These are phyloP conservation scores for Fusarium foetens DNA, from an alignment of 2,329 filamentous ascomycete species.

Conservation along the genomic window DNA sequence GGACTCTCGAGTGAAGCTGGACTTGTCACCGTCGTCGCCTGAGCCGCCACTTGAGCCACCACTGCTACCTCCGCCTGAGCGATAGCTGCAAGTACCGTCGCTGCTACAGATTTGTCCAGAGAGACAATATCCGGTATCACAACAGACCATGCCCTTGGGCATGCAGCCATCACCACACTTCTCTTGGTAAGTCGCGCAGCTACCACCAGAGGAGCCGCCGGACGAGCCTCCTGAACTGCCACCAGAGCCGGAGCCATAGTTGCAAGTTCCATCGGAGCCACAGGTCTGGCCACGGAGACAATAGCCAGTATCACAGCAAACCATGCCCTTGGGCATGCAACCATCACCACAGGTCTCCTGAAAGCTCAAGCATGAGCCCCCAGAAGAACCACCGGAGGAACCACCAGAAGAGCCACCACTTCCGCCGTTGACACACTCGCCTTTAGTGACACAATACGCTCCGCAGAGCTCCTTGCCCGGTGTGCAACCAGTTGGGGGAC, in stretches of 20 bases:
- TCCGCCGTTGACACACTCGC: slow-evolving; percentile 18
- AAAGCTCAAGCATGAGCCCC: slow-evolving; percentile 29
- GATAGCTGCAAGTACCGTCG: slow-evolving; percentile 29
- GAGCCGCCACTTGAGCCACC: slow-evolving; percentile 26
- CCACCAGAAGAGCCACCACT: slow-evolving; percentile 33
- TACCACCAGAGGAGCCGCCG: slow-evolving; percentile 23
- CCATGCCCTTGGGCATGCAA: slow-evolving; percentile 45
- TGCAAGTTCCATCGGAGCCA: slow-evolving; percentile 26
- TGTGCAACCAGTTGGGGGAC: slow-evolving; percentile 43
- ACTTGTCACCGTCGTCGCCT: slow-evolving; percentile 4
- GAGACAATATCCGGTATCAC: slow-evolving; percentile 46
- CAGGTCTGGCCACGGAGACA: slow-evolving; percentile 47
- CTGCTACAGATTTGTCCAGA: slow-evolving; percentile 39
- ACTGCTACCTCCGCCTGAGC: slow-evolving; percentile 13
- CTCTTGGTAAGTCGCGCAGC: slow-evolving; percentile 34
- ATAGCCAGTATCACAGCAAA: slow-evolving; percentile 46
- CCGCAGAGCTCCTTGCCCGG: slow-evolving; percentile 43
- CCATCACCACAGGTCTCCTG: slow-evolving; percentile 39
- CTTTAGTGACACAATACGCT: slow-evolving; percentile 47
- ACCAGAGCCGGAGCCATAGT: slow-evolving; percentile 7
- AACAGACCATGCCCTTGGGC: slow-evolving; percentile 44
- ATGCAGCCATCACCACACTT: slow-evolving; percentile 43
- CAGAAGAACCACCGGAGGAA: slow-evolving; percentile 29
- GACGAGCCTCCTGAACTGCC: slow-evolving; percentile 21
- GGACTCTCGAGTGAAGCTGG: slow-evolving; percentile 14